Evolutionary conservation across 1,284 basidiomycete genomes (phyloP).

Genomic region (Hemileia vastatrix): DNA sequence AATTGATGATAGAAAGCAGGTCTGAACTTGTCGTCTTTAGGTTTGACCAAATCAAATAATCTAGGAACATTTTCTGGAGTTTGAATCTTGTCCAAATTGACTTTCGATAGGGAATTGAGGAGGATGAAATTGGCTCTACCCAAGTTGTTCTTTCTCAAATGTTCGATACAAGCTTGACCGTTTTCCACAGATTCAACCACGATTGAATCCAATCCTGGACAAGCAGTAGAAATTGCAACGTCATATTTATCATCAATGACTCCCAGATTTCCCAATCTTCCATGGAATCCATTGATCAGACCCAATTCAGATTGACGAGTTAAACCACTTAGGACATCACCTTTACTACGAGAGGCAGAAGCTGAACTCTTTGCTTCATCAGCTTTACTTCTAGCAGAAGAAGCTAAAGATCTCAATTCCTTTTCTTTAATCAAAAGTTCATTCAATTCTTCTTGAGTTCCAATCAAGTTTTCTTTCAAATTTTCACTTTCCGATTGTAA

Average conservation of each 20-base stretch:
- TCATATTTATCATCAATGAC: constrained; percentile 44
- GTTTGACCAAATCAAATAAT: constrained; percentile 40
- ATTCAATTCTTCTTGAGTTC: constrained; percentile 2
- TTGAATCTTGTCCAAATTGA: constrained; percentile 28
- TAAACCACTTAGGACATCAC: constrained; percentile 38
- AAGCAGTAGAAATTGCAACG: constrained; percentile 43
- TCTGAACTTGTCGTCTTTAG: constrained; percentile 36
- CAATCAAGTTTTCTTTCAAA: constrained; percentile 26
- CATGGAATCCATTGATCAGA: constrained; percentile 42
- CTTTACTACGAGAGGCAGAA: constrained; percentile 33
- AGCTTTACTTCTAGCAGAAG: constrained; percentile 34
- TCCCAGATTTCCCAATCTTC: constrained; percentile 41
- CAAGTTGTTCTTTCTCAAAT: constrained; percentile 41
- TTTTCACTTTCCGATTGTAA: constrained; percentile 31
- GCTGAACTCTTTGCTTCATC: constrained; percentile 37
- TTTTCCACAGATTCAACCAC: constrained; percentile 41
- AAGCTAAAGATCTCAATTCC: constrained; percentile 30
- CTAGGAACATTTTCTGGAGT: constrained; percentile 43
- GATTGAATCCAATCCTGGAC: constrained; percentile 41
- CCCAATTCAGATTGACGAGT: constrained; percentile 42
- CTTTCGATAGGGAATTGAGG: constrained; percentile 29
- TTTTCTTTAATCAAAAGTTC: constrained; percentile 31
- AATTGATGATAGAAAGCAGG: constrained; percentile 43
- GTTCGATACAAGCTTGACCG: constrained; percentile 43
- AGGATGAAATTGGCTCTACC: constrained; percentile 42